Base-by-base conservation (phyloP, 352 stramenopile species). In the Plasmopara muralis region DNA sequence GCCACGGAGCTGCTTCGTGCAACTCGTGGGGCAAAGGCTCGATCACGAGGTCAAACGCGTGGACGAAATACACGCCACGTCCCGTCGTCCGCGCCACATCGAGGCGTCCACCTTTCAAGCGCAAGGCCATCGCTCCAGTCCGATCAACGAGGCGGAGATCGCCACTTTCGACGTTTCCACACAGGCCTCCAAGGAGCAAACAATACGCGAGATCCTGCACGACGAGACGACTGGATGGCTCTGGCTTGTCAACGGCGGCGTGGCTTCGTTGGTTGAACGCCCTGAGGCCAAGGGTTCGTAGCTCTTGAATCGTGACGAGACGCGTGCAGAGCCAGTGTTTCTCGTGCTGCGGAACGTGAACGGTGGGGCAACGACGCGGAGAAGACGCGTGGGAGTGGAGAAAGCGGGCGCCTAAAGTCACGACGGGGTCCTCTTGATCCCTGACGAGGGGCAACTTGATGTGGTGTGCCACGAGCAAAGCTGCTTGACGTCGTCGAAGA, bases 101-200 rank as follows among this genome's bases (percentile, higher is more conserved):
- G 12, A 8, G 41, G 9, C 43, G 39, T 10, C n/a, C 47, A 18
- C 43, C 39, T 37, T 45, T 38, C 39, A 72, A 35, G 46, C 50
- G 31, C 46, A 75, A 51, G n/a, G 65, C 42, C 8, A 74, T 43
- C 1, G 65, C 74, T 12, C 62, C 70, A 12, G 70, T 76, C 6
- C 65, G 65, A 51, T 81, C 70, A 54, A 57, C 72, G 43, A 77
- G 50, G 33, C 75, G 48, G 40, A 77, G 57, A n/a, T 76, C 59
- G 9, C 68, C 70, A 31, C 40, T 64, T n/a, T 64, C 44, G 4
- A 69, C 41, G 43, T 68, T 74, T 5, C 70, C 70, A 31, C 46
- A 53, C 30, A 81, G 57, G 13, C 48, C 58, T 25, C 65, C 70
- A 13, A 76, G 16, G 0, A 81, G 45, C 37, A 70, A 25, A 46